Evolutionary conservation across 139 green algal genomes (phyloP), one percentile per base, ranked within the genome.

Genomic region (Tetradesmus obliquus): DNA sequence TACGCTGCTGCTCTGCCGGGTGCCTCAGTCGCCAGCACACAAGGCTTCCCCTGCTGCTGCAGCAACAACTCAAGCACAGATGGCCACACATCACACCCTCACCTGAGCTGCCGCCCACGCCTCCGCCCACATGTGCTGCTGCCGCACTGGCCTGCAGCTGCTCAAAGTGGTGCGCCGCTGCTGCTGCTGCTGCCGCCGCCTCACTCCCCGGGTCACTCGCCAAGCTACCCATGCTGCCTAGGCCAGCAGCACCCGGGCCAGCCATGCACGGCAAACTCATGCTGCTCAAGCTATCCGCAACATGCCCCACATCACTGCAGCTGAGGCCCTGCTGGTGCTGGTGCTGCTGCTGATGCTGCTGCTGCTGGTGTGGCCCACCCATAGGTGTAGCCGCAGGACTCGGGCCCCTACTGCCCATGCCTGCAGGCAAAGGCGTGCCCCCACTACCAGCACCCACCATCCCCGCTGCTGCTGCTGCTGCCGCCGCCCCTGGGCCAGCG

Each of bases 211-310:
- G 66, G 22, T 84, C 89, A 55, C 82, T 66, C 5, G 8, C 62
- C 3, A 66, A n/a, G 24, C 82, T 66, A 5, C 51, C 62, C 10
- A 66, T 83, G 45, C 45, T 82, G 32, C 32, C 55, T 55, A 87
- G 19, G 32, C 32, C 32, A n/a, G 9, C 58, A 51, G 17, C 17
- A 7, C 53, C 13, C n/a, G n/a, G 2, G 15, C 82, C 87, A 60
- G n/a, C 24, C 57, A 55, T 88, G 20, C 58, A 55, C 5, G 60
- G 79, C 60, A 92, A 15, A 32, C 79, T 88, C 80, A 92, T 83
- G 62, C 55, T 92, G 81, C 88, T 66, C n/a, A 92, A 32, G 3
- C 80, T 80, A 6, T 92, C 88, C 32, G 79, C 19, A 3, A 92
- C 80, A 54, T 79, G 55, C 17, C 55, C 88, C 24, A 92, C 55